Conservation (phyloP, 2,329 filamentous ascomycete species). For the Claviceps monticola region DNA sequence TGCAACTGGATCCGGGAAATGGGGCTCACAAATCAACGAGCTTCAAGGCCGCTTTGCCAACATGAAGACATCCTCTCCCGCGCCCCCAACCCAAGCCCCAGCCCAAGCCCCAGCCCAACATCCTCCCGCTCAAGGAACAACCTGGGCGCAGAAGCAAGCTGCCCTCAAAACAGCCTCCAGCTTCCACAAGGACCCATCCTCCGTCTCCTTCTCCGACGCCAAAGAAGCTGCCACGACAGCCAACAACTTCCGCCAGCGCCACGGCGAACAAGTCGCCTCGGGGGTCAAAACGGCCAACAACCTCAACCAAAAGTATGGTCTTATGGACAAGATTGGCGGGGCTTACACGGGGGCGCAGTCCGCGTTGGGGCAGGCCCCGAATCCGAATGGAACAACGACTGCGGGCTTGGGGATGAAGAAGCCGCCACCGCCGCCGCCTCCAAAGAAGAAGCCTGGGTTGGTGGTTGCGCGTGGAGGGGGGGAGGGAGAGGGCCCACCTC, state of each 20-base stretch:
- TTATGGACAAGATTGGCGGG: slow-evolving; percentile 25
- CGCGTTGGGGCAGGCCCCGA: no score
- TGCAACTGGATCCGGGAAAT: slow-evolving; percentile 7
- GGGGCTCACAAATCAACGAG: slow-evolving; percentile 40
- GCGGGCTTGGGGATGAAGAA: slow-evolving; percentile 28
- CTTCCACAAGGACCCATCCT: slow-evolving; percentile 46
- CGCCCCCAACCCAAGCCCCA: slow-evolving; percentile 9
- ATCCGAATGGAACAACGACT: not conserved
- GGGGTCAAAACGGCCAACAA: slow-evolving; percentile 43
- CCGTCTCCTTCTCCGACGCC: slow-evolving; percentile 45
- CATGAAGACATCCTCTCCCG: slow-evolving; percentile 25
- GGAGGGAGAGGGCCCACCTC: slow-evolving; percentile 30
- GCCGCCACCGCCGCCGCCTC: slow-evolving; percentile 38
- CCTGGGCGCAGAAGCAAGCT: slow-evolving; percentile 50
- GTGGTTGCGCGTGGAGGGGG: slow-evolving; percentile 9
- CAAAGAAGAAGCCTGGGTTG: slow-evolving; percentile 37
- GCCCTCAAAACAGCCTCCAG: slow-evolving; percentile 46
- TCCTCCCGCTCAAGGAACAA: slow-evolving; percentile 35
- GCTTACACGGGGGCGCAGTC: slow-evolving; percentile 11
- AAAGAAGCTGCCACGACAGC: slow-evolving; percentile 44
- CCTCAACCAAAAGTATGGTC: slow-evolving; percentile 48
- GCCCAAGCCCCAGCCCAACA: slow-evolving; percentile 10
- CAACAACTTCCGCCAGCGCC: slow-evolving; percentile 56
- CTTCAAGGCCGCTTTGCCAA: slow-evolving; percentile 54
- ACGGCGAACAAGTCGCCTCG: slow-evolving; percentile 52